Evolutionary conservation across 2,329 filamentous ascomycete genomes (phyloP).

Genomic region (Fusarium sp.): DNA sequence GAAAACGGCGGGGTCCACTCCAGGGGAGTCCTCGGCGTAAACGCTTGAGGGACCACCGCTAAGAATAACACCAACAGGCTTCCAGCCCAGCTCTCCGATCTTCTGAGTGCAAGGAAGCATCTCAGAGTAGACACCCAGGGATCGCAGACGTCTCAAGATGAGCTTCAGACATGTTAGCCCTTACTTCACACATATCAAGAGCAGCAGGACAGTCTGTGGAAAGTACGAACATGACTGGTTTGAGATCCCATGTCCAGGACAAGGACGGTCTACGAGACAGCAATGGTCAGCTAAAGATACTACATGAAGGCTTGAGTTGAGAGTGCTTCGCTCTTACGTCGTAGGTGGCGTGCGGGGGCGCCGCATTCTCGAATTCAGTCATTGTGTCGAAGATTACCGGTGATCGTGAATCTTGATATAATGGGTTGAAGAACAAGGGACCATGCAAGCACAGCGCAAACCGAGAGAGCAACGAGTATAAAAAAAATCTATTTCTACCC

Average conservation of each 20-base stretch:
- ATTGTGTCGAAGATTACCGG: not conserved
- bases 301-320: not conserved
- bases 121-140: constrained; percentile 82
- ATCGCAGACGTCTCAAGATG: constrained; percentile 61
- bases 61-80: constrained; percentile 81
- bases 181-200: not conserved
- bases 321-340: not conserved
- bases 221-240: constrained; percentile 2
- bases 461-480: not conserved
- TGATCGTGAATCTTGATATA: not conserved
- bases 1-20: constrained; percentile 69
- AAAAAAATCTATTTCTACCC: constrained; percentile 7
- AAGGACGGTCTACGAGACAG: not conserved
- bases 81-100: constrained; percentile 32
- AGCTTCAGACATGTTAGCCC: not conserved
- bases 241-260: constrained; percentile 7
- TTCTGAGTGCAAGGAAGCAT: constrained; percentile 47
- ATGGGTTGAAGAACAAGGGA: constrained; percentile 1
- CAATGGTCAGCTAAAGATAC: not conserved
- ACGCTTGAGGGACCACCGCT: constrained; percentile 73
- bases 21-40: constrained; percentile 78
- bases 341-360: constrained; percentile 5
- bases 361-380: not conserved
- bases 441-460: not conserved
- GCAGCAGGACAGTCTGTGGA: not conserved